phyloP scores from a whole-genome alignment of 1,284 basidiomycete species.

The Pseudozyma pruni region DNA sequence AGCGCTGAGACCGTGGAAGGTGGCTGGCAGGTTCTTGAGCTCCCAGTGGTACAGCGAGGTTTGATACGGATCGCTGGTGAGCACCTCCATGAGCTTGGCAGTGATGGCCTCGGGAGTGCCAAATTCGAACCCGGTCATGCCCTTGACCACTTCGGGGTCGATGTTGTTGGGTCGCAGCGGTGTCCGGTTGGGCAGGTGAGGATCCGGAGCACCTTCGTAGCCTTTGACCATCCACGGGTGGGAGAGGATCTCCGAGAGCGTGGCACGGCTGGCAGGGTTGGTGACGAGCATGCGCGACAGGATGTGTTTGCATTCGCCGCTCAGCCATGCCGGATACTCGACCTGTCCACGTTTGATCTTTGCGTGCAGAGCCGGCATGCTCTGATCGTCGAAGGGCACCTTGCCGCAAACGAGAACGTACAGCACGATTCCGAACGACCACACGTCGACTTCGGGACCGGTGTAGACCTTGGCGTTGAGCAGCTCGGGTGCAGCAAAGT shows the following conservation, averaged over 20 bases:
- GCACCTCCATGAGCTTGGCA: conserved; percentile 77
- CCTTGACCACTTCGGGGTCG: conserved; percentile 83
- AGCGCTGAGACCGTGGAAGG: conserved; percentile 35
- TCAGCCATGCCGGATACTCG: conserved; percentile 97
- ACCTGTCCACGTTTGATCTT: conserved; percentile 98
- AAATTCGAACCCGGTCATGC: conserved; percentile 98
- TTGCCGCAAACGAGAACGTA: conserved; percentile 98
- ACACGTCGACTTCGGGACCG: conserved; percentile 97
- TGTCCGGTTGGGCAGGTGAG: conserved; percentile 86
- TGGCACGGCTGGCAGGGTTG: conserved; percentile 84
- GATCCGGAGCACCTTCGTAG: conserved; percentile 80
- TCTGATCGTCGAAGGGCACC: conserved; percentile 98
- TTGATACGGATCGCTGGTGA: conserved; percentile 82
- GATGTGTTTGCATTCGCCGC: conserved; percentile 92
- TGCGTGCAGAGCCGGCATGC: conserved; percentile 97
- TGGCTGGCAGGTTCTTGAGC: conserved; percentile 66
- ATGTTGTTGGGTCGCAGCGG: conserved; percentile 87
- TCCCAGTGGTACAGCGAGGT: conserved; percentile 82
- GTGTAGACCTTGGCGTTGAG: conserved; percentile 96
- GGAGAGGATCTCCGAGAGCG: conserved; percentile 84
- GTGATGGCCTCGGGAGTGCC: conserved; percentile 88
- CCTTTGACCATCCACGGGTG: conserved; percentile 97
- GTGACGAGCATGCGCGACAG: conserved; percentile 96
- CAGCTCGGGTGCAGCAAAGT: conserved; percentile 96
- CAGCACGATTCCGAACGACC: conserved; percentile 97